Evolutionary conservation across 768 basidiomycete genomes (phyloP).

Genomic region (Rhodocollybia butyracea): DNA sequence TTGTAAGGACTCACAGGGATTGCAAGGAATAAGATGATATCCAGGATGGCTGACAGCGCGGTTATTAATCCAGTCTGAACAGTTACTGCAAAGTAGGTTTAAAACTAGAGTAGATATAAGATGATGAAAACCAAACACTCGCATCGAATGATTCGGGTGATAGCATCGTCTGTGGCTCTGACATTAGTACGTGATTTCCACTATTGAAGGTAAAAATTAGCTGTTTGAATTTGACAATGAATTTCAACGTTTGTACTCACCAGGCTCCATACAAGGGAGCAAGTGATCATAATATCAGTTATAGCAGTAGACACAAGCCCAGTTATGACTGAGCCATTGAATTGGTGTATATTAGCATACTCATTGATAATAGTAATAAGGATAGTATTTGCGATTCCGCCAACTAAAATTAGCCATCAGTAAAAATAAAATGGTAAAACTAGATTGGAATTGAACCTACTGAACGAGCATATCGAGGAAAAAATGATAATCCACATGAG

Average conservation of each 20-base stretch:
- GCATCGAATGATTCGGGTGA: constrained; percentile 34
- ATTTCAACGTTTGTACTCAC: constrained; percentile 25
- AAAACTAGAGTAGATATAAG: neutral
- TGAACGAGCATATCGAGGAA: constrained; percentile 25
- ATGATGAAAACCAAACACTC: neutral
- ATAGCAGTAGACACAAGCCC: constrained; percentile 46
- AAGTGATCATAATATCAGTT: constrained; percentile 47
- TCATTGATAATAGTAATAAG: constrained; percentile 21
- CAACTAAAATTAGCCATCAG: constrained; percentile 18
- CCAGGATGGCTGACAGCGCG: constrained; percentile 30
- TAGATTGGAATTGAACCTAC: constrained; percentile 17
- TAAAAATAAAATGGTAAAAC: neutral
- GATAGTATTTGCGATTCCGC: constrained; percentile 29
- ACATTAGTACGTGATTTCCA: constrained; percentile 32
- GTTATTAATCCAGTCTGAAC: constrained; percentile 38
- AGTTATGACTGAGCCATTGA: constrained; percentile 28
- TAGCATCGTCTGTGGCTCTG: constrained; percentile 31
- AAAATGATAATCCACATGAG: constrained; percentile 24
- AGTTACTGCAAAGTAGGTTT: constrained; percentile 25
- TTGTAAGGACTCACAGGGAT: constrained; percentile 7
- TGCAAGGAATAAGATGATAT: constrained; percentile 21
- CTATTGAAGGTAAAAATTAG: constrained; percentile 12
- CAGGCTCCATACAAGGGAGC: constrained; percentile 36
- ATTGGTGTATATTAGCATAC: constrained; percentile 26
- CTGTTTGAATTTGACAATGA: neutral